phyloP scores from a whole-genome alignment of 805 yeast genomes.

The Kodamaea hsintzibuensis region DNA sequence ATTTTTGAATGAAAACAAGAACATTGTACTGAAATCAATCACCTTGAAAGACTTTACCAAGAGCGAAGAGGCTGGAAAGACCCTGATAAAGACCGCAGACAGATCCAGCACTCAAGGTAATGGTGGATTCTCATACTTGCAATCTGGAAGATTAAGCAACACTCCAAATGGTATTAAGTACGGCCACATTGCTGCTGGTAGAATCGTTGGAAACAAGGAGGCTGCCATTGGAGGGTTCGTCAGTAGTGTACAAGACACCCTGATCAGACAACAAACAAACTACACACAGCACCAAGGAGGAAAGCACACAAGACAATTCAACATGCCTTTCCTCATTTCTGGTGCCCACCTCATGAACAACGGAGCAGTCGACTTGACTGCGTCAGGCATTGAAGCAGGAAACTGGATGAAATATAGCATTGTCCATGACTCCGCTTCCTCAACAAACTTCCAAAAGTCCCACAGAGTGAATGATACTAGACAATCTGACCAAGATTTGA shows the following conservation, averaged over 20 bases:
- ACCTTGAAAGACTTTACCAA: conserved; percentile 26
- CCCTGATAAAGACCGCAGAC: conserved; percentile 13
- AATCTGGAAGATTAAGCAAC: conserved; percentile 66
- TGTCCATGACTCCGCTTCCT: neutral
- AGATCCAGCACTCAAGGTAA: conserved; percentile 49
- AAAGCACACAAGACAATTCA: conserved; percentile 44
- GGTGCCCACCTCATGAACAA: conserved; percentile 36
- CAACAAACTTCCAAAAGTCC: conserved; percentile 5
- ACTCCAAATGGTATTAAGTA: conserved; percentile 68
- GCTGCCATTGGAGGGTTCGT: conserved; percentile 64
- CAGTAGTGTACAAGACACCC: conserved; percentile 34
- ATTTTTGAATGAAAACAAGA: conserved; percentile 27
- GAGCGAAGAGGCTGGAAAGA: conserved; percentile 10
- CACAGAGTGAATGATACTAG: conserved; percentile 7
- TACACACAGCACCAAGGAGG: conserved; percentile 37
- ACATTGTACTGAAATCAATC: conserved; percentile 22
- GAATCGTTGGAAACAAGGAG: conserved; percentile 51
- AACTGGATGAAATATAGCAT: conserved; percentile 33
- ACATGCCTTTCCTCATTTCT: conserved; percentile 43
- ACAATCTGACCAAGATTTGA: conserved; percentile 10
- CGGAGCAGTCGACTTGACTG: conserved; percentile 42
- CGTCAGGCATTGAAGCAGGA: conserved; percentile 43
- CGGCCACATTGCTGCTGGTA: conserved; percentile 64
- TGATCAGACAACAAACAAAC: conserved; percentile 35
- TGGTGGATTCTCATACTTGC: conserved; percentile 72